Evolutionary conservation across 129 eudicot genomes (phyloP).

Genomic region (Logfia minima): DNA sequence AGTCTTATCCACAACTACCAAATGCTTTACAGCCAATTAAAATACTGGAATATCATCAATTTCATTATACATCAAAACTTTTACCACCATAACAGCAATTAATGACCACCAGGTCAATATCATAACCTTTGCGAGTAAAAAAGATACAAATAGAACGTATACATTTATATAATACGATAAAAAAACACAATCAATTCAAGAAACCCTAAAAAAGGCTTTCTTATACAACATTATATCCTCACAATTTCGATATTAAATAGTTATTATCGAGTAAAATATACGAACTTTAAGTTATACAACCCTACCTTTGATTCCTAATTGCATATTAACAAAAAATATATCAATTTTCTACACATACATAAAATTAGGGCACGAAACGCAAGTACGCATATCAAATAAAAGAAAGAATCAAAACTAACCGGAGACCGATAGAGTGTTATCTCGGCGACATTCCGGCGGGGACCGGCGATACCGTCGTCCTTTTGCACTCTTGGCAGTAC

Average conservation of each 20-base stretch:
- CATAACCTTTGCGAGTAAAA: neutral
- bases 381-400: neutral
- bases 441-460: constrained; percentile 29
- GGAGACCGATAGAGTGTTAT: constrained; percentile 19
- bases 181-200: neutral
- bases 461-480: constrained; percentile 15
- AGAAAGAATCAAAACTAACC: constrained; percentile 24
- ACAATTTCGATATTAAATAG: neutral
- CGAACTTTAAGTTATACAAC: neutral
- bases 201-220: neutral
- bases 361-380: constrained; percentile 28
- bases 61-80: neutral
- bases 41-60: neutral
- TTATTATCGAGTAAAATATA: constrained; percentile 4
- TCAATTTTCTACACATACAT: neutral
- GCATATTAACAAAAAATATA: neutral
- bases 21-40: neutral
- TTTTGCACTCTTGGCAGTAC: constrained; percentile 12
- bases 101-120: neutral
- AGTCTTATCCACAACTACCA: neutral
- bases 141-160: neutral
- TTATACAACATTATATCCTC: neutral
- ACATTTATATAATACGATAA: neutral
- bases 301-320: neutral
- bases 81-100: neutral